phyloP scores from a whole-genome alignment of 2,329 filamentous ascomycete genomes.

The Scedosporium boydii region DNA sequence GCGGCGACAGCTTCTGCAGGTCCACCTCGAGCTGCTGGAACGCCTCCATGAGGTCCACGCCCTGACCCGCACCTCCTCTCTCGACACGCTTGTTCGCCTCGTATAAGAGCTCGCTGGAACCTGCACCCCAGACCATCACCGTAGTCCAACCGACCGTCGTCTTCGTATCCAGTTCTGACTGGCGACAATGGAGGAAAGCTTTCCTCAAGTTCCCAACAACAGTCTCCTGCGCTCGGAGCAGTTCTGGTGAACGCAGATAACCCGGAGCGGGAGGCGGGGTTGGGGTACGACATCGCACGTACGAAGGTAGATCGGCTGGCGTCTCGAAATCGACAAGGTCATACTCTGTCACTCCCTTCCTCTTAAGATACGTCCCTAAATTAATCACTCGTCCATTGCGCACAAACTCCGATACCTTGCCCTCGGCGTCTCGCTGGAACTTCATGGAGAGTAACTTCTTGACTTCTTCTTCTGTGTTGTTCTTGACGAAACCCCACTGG shows the following conservation, averaged over 20 bases:
- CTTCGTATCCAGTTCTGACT: constrained; percentile 28
- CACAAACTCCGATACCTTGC: constrained; percentile 42
- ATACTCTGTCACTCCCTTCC: constrained; percentile 43
- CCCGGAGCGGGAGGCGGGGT: constrained; percentile 32
- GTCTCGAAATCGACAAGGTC: constrained; percentile 38
- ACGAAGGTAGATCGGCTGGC: constrained; percentile 30
- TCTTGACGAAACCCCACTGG: constrained; percentile 46
- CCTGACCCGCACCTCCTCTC: constrained; percentile 27
- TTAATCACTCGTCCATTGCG: constrained; percentile 43
- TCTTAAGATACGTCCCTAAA: constrained; percentile 40
- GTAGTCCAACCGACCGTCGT: constrained; percentile 28
- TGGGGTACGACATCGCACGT: constrained; percentile 34
- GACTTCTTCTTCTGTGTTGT: constrained; percentile 44
- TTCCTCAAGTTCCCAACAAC: constrained; percentile 34
- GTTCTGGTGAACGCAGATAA: constrained; percentile 31
- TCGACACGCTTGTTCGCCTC: constrained; percentile 34
- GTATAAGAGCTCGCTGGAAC: constrained; percentile 31
- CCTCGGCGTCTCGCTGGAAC: constrained; percentile 41
- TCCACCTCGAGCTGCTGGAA: constrained; percentile 33
- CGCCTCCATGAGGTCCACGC: constrained; percentile 29
- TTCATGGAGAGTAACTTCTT: constrained; percentile 41
- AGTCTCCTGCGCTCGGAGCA: constrained; percentile 32
- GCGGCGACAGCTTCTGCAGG: constrained; percentile 30
- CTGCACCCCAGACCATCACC: constrained; percentile 33
- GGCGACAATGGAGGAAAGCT: constrained; percentile 33